Evolutionary conservation across 2,329 filamentous ascomycete genomes (phyloP).

Genomic region (Fusarium scirpi): DNA sequence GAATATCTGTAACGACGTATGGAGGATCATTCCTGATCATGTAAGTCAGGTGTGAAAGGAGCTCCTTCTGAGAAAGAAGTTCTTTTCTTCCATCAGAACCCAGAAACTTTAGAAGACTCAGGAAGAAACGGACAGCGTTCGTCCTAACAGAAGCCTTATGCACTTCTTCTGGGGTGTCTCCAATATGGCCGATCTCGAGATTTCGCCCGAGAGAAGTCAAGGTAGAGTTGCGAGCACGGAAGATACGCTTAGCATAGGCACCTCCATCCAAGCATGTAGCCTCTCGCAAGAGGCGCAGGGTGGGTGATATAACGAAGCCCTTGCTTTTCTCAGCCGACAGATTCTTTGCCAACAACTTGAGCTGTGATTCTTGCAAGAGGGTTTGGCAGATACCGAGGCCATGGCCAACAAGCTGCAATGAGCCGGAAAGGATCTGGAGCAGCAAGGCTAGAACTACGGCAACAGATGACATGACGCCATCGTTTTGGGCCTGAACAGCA

Average conservation of each 20-base stretch:
- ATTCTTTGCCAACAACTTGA: conserved; percentile 83
- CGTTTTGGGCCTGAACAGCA: conserved; percentile 82
- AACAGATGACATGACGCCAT: conserved; percentile 82
- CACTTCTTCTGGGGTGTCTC: conserved; percentile 69
- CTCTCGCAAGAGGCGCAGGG: conserved; percentile 86
- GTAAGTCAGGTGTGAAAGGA: conserved; percentile 85
- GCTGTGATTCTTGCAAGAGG: conserved; percentile 81
- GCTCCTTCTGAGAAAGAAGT: conserved; percentile 81
- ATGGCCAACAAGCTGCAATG: conserved; percentile 79
- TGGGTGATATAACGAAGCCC: conserved; percentile 89
- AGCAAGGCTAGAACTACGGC: conserved; percentile 85
- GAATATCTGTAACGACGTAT: conserved; percentile 78
- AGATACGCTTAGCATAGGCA: conserved; percentile 79
- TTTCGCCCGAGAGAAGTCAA: conserved; percentile 85
- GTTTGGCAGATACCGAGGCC: conserved; percentile 85
- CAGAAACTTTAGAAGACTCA: conserved; percentile 83
- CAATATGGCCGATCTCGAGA: conserved; percentile 74
- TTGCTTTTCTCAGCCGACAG: conserved; percentile 84
- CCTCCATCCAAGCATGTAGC: conserved; percentile 89
- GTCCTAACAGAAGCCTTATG: conserved; percentile 83
- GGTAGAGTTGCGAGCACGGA: conserved; percentile 80
- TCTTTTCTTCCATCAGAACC: conserved; percentile 83
- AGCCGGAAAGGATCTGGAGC: conserved; percentile 79
- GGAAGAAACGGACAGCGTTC: conserved; percentile 83
- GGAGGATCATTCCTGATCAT: conserved; percentile 82